Conservation (phyloP, 345 rosid species). For the Rhodamnia rubescens region DNA sequence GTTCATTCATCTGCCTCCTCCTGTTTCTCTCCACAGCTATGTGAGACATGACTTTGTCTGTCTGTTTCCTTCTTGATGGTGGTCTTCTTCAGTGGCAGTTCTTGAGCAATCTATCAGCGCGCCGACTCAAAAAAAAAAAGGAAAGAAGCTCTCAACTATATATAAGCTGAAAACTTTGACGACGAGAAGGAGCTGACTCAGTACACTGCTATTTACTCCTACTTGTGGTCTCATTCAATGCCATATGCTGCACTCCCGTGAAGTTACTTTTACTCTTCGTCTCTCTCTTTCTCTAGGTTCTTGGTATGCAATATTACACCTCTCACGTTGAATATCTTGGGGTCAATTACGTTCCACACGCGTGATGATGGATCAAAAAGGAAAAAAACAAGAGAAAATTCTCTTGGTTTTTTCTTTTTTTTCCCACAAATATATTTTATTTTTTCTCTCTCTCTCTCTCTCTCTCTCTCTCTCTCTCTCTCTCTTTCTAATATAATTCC, state of each 20-base stretch:
- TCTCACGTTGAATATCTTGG: conserved; percentile 52
- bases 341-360: conserved; percentile 33
- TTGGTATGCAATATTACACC: background rate
- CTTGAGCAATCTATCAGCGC: background rate
- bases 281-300: background rate
- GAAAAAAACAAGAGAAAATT: background rate
- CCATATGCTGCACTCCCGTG: conserved; percentile 47
- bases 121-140: background rate
- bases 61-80: background rate
- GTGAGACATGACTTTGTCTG: conserved; percentile 45
- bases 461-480: too few species aligned
- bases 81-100: background rate
- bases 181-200: background rate
- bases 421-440: conserved; percentile 3
- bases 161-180: background rate
- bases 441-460: background rate
- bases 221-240: conserved; percentile 28
- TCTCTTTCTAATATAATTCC: too few species aligned
- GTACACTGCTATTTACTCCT: background rate
- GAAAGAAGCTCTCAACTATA: background rate
- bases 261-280: conserved; percentile 14
- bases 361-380: conserved; percentile 18
- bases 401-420: background rate
- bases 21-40: conserved; percentile 89
- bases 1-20: conserved; percentile 90